phyloP scores from a whole-genome alignment of 176 grass and related monocot species.

The Oryza coarctata region DNA sequence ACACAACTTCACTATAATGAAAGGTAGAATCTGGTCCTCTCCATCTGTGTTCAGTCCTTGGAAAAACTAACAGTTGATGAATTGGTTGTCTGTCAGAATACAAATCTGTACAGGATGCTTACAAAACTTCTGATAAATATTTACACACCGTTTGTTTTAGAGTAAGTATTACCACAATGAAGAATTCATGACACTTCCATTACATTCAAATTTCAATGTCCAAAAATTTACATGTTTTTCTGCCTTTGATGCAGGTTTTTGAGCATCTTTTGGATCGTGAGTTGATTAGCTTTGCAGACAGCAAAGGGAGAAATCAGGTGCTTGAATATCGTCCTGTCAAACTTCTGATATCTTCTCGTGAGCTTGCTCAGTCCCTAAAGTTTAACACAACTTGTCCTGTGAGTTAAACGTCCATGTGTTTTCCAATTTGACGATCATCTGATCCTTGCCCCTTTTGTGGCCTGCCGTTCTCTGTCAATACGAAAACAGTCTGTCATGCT shows the following conservation, averaged over 20 bases:
- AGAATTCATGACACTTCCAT: background rate
- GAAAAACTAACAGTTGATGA: constrained; percentile 21
- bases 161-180: constrained; percentile 44
- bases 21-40: constrained; percentile 55
- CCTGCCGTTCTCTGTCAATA: background rate
- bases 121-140: constrained; percentile 94
- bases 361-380: constrained; percentile 68
- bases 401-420: constrained; percentile 35
- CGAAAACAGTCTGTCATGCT: background rate
- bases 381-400: constrained; percentile 80
- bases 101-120: constrained; percentile 89
- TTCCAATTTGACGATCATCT: background rate
- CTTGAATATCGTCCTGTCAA: constrained; percentile 74
- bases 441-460: background rate
- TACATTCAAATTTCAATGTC: background rate
- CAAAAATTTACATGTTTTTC: constrained; percentile 2
- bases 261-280: constrained; percentile 87
- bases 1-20: constrained; percentile 93
- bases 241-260: constrained; percentile 62
- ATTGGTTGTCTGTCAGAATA: constrained; percentile 61
- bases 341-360: constrained; percentile 73
- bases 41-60: constrained; percentile 5
- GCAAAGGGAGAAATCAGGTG: constrained; percentile 61
- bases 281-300: constrained; percentile 75
- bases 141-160: constrained; percentile 59